Base-by-base conservation (phyloP, 805 yeast genomes). In the Spathaspora hagerdaliae region DNA sequence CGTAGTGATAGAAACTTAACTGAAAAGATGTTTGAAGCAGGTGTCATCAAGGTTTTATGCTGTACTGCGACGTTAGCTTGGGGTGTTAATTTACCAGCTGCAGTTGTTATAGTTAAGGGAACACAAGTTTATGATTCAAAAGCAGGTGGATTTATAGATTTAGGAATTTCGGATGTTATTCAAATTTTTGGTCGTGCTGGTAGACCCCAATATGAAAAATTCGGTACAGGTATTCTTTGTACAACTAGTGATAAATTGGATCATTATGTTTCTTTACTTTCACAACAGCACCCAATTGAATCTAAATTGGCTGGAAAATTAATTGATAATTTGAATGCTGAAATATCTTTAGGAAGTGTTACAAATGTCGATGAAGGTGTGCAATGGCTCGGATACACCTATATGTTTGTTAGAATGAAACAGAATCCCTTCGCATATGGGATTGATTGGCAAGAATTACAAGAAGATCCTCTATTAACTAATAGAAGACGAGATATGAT, bases 111-210 rank as follows among this genome's bases (percentile, higher is more conserved):
- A 51, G 82, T 94, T 31, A 94, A 94, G 58, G 99, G 99, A 0
- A 94, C 99, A 0, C 96, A 92, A 59, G 90, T 94, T 0, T 94
- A 94, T 60, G 96, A 94, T 60, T 77, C 98, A 0, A 88, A 91
- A 60, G 85, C 85, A 43, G 99, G 99, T 75, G 99, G 99, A 0
- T 88, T 83, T 58, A 80, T 85, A 2, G 99, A 94, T 60, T 71
- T 95, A 35, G 98, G 98, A 1, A 92, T 94, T 13, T 86, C 97
- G 0, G 99, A 94, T 68, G 96, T 94, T 35, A 86, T 95, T 50
- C 99, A 94, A 71, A 94, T 94, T 53, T 94, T 94, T 69, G 99
- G 99, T 55, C 86, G 99, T 71, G 99, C 99, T 27, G 99, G 99
- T 68, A 82, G 99, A 67, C 99, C 99, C 0, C 99, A 95, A 56